Base-by-base conservation (phyloP, 2,329 filamentous ascomycete genomes). In the Penicillium sp. region DNA sequence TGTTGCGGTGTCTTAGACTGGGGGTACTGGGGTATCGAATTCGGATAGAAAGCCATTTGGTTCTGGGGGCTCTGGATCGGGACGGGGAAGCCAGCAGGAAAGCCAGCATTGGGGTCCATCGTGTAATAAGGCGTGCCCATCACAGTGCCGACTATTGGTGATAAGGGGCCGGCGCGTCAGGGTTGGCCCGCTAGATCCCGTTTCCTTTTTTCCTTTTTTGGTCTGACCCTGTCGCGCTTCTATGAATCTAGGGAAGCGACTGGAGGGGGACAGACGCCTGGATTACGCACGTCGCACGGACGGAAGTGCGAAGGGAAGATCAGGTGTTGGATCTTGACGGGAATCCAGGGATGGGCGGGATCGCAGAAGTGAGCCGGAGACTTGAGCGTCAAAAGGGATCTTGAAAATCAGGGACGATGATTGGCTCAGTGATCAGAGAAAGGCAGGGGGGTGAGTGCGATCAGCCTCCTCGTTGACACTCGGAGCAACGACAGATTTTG, bases 31-130 rank as follows among this genome's bases (percentile, higher is more conserved):
- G 65, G 58, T 9, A 65, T 57, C 31, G 61, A 55, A 53, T 65
- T 68, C 44, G 66, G 63, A 56, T 71, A 70, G 56, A 65, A 71
- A 38, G 67, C 56, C 49, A 69, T 66, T 52, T 67, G 67, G 46
- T 65, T 66, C 47, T 56, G 60, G 54, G 61, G 62, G 52, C 58
- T 63, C 49, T 68, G 68, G 44, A 58, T 56, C 47, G 60, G 60
- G 53, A 67, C 62, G 57, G 68, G 66, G 63, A 65, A 71, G 46
- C 60, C 66, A 47, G 66, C 54, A 49, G 58, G 56, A 55, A 59
- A 61, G 44, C 56, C 56, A 52, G 53, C 44, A 47, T 60, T 61
- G 39, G 59, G 58, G 38, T 61, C 59, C 59, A 61, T 61, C 28
- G 54, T 53, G 55, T 56, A 51, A 44, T 52, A 53, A 47, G 49